Evolutionary conservation across 441 rosid species (phyloP), one percentile per base, ranked within the genome.

Genomic region (Bruguiera hainesii): DNA sequence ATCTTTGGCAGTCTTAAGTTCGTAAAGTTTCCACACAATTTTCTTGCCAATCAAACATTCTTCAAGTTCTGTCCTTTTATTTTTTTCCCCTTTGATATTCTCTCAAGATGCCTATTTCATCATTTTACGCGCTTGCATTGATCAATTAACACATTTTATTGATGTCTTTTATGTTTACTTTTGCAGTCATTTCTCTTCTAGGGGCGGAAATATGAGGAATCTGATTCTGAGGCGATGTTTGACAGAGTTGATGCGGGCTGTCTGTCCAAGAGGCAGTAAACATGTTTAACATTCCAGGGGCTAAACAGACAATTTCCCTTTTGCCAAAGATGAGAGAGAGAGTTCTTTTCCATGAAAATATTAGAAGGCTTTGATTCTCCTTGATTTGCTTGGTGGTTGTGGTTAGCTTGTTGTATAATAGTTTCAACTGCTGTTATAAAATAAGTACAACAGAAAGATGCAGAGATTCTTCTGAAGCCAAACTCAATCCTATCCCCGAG

Each of bases 111-210:
- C 28, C 15, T 9, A 26, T 46, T 72, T 31, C 60, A 21, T 19
- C 1, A 25, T 18, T 28, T 13, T 19, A 5, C 11, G 25, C 20
- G 26, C 9, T 48, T 65, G 29, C 56, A 31, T 71, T 35, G 18
- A 13, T 31, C 51, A 18, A 25, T 53, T 9, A 20, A 6, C 21
- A 10, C 15, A 29, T 31, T 19, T 67, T 52, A 25, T 39, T 67
- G 39, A 23, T 29, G 19, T 30, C 11, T 42, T 65, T n/a, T 19
- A 7, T 64, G 58, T 48, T 26, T 42, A 6, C 29, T 57, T 67
- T 60, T 23, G 51, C 77, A 78, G 82, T 76, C 76, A 28, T 66
- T 74, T 72, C 69, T 72, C 65, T 76, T 74, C 71, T 72, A 61
- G 78, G 76, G 62, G 71, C 35, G 15, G 79, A 56, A 60, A 79